Conservation (phyloP, 768 basidiomycete species). For the Leccinum rimulosum region DNA sequence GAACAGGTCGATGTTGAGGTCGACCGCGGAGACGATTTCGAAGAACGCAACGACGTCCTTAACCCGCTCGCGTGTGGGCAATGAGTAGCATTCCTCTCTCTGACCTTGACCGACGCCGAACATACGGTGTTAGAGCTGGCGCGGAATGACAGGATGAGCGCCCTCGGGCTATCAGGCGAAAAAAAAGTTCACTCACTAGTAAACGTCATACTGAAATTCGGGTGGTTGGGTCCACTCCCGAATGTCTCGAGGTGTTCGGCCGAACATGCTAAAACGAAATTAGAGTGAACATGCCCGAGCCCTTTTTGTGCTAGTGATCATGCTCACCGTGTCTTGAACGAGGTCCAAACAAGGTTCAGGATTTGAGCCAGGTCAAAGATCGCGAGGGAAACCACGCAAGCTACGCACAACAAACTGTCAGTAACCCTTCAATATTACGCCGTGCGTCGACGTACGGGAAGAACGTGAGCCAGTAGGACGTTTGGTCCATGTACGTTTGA, state of each 20-base stretch:
- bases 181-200: slow-evolving; percentile 58
- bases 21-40: slow-evolving; percentile 10
- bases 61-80: background rate
- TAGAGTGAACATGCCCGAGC: background rate
- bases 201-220: slow-evolving; percentile 83
- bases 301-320: background rate
- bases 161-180: background rate
- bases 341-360: slow-evolving; percentile 81
- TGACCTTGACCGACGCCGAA: slow-evolving; percentile 17
- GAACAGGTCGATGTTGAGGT: background rate
- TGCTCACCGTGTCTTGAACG: slow-evolving; percentile 75
- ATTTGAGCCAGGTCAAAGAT: slow-evolving; percentile 96
- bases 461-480: slow-evolving; percentile 90
- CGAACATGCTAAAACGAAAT: slow-evolving; percentile 56
- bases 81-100: background rate
- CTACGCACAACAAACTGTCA: slow-evolving; percentile 36
- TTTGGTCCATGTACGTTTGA: slow-evolving; percentile 85
- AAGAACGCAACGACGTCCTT: background rate
- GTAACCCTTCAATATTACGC: background rate
- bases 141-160: slow-evolving; percentile 4
- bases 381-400: slow-evolving; percentile 89
- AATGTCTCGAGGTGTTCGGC: slow-evolving; percentile 87
- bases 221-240: slow-evolving; percentile 89
- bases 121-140: slow-evolving; percentile 56
- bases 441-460: slow-evolving; percentile 66